phyloP scores from a whole-genome alignment of 306 rosid genomes.

The Arachis hypogaea region DNA sequence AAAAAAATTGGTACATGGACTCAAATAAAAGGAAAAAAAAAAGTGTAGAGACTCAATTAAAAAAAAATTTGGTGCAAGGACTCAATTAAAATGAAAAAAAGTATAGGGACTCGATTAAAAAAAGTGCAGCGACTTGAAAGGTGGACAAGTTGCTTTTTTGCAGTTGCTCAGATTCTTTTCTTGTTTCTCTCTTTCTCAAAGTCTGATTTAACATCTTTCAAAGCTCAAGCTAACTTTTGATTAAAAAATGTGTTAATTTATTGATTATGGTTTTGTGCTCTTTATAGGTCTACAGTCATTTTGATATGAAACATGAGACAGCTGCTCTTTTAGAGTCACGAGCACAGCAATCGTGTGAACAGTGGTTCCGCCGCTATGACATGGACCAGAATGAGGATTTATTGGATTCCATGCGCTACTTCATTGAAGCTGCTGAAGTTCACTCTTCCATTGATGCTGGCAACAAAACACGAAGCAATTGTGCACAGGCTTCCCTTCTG shows the following conservation, averaged over 20 bases:
- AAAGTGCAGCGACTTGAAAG: not conserved
- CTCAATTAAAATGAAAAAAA: too few species aligned
- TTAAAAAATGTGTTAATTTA: constrained; percentile 6
- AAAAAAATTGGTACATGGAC: too few species aligned
- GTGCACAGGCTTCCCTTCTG: constrained; percentile 95
- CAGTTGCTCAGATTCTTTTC: constrained; percentile 8
- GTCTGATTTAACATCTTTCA: constrained; percentile 32
- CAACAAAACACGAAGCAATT: constrained; percentile 81
- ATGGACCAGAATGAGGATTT: constrained; percentile 90
- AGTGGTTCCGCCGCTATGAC: constrained; percentile 79
- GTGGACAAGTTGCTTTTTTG: constrained; percentile 15
- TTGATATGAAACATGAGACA: constrained; percentile 97
- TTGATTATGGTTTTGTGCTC: constrained; percentile 22
- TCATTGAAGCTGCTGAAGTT: constrained; percentile 98
- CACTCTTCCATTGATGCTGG: constrained; percentile 96
- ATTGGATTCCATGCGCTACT: constrained; percentile 86
- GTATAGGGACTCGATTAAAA: too few species aligned
- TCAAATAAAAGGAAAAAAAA: too few species aligned
- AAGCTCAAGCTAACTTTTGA: constrained; percentile 23
- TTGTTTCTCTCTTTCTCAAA: constrained; percentile 12
- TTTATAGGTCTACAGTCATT: constrained; percentile 86
- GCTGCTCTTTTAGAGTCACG: constrained; percentile 90
- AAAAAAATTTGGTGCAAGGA: too few species aligned
- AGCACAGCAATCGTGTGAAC: constrained; percentile 75
- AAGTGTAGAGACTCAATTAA: too few species aligned